Evolutionary conservation across 495 filamentous ascomycete genomes (phyloP), one percentile per base, ranked within the genome.

Genomic region (Trichoderma reesei): DNA sequence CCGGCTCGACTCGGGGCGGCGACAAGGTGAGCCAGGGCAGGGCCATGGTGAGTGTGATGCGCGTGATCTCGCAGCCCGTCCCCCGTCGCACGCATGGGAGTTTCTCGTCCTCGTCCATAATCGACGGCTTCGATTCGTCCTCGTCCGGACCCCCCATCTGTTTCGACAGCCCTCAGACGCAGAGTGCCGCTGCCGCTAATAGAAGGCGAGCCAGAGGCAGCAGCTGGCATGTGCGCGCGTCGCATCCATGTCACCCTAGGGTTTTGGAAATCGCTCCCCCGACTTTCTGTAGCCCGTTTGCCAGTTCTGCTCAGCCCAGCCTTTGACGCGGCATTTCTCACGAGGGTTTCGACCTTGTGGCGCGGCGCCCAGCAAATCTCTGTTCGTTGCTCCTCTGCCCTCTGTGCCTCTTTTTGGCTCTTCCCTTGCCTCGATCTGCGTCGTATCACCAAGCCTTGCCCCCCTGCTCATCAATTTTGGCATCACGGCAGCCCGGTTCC

Each of bases 141-240:
- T n/a, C n/a, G n/a, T n/a, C n/a, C n/a, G n/a, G n/a, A n/a, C n/a
- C n/a, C 37, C 10, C 37, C 37, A 39, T 39, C 37, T 39, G 37
- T 39, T 39, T 39, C 37, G 10, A 48, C 44, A 13, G 26, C 31
- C 51, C 31, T 56, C 51, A 56, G 34, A 56, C 51, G 31, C 51
- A 31, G 26, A 56, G 51, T 7, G 20, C 51, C 51, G 51, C 16
- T 56, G 51, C 51, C 51, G 51, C 51, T 56, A 51, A 44, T n/a
- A n/a, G n/a, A n/a, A 48, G 51, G 26, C 7, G 34, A 56, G 51
- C 51, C 20, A 56, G 51, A 56, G 26, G 51, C 51, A 56, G 20
- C 51, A 9, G 51, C 34, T 31, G 51, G 51, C 51, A 33, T 56
- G 51, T 56, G 51, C 51, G 51, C 51, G n/a, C n/a, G 10, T 56